Evolutionary conservation across 306 rosid species (phyloP), one percentile per base, ranked within the genome.

Genomic region (Purshia tridentata): DNA sequence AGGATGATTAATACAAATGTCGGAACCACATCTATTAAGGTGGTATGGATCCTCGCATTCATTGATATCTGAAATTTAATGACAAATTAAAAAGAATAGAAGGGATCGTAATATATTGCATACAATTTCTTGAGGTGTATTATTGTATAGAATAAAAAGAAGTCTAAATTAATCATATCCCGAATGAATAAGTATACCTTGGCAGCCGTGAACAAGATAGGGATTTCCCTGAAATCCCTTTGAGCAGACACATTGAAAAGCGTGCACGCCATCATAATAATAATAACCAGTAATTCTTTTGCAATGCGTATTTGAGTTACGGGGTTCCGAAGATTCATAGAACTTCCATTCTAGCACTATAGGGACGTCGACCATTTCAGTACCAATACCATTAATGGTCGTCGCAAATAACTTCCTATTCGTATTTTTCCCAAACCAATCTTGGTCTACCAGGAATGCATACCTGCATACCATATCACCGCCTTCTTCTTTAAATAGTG

Each of bases 151-250:
- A 23, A 23, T 23, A 23, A 23, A 23, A 23, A 23, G 35, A 23
- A 23, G 35, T 23, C 35, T 2, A 23, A 23, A 23, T 23, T 23
- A 23, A 23, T 23, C 35, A 23, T 23, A 23, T 23, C 2, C 35
- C 35, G 2, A 23, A 23, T 23, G 35, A 23, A 23, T 23, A 23
- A 23, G 35, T 41, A 2, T 71, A 71, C 75, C 76, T 58, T 59
- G 37, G 6, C 76, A 72, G 58, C 67, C 67, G 2, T 16, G 9
- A 42, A 3, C 0, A 13, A 71, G 65, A 71, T 71, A 71, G 19
- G 75, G 75, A 23, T 71, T 71, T 42, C 75, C 75, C 22, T 13
- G 42, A 45, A 42, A 45, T 16, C 75, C 75, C 22, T 8, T 41
- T 56, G 37, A 0, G 40, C 75, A 71, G 29, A 6, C 22, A 15